Conservation (phyloP, 345 rosid genomes). For the Pistacia vera region DNA sequence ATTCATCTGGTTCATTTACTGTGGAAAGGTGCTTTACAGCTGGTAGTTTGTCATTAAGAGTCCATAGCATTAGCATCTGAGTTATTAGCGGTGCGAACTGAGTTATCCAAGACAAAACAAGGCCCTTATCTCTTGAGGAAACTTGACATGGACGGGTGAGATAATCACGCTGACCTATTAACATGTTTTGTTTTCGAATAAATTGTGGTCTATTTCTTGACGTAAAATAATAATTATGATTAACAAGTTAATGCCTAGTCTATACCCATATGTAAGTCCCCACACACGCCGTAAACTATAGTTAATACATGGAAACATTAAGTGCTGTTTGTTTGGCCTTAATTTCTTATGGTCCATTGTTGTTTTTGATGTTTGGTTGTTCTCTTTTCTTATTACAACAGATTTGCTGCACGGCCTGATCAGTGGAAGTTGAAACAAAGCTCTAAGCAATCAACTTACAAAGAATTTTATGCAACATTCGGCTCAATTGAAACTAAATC, state of each 20-base stretch:
- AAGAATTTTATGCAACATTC: slow-evolving; percentile 64
- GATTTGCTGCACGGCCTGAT: slow-evolving; percentile 65
- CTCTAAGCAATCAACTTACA: slow-evolving; percentile 74
- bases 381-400: slow-evolving; percentile 30
- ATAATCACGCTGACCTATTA: not conserved
- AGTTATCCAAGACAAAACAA: slow-evolving; percentile 74
- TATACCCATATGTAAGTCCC: not conserved
- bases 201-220: not conserved
- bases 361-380: not conserved
- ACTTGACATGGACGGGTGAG: slow-evolving; percentile 82
- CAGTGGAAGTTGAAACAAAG: slow-evolving; percentile 83
- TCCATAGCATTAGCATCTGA: slow-evolving; percentile 77
- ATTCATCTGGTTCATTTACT: slow-evolving; percentile 79
- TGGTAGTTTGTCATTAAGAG: slow-evolving; percentile 60
- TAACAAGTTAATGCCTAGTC: not conserved
- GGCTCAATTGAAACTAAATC: slow-evolving; percentile 57
- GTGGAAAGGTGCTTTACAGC: slow-evolving; percentile 72
- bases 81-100: slow-evolving; percentile 56
- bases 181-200: not conserved
- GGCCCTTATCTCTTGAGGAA: slow-evolving; percentile 81
- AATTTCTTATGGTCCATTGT: not conserved
- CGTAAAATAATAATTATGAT: not conserved
- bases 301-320: not conserved
- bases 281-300: not conserved
- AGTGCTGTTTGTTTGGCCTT: not conserved